Conservation (phyloP, 345 rosid species). For the Populus alba region DNA sequence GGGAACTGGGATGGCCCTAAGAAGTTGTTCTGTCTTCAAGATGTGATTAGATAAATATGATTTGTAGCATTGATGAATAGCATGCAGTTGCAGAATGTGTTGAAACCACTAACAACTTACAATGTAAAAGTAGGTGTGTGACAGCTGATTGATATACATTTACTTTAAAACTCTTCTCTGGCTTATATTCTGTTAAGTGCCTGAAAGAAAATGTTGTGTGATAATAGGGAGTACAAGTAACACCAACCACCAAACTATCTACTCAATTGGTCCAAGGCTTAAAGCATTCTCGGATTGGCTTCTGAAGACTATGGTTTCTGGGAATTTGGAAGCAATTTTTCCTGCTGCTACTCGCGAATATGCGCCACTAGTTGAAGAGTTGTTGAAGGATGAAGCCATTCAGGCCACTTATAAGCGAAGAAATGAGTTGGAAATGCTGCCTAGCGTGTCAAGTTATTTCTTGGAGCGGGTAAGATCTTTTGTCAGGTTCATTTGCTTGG, state of each 20-base stretch:
- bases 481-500: constrained; percentile 18
- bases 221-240: constrained; percentile 43
- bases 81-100: neutral
- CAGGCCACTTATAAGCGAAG: constrained; percentile 75
- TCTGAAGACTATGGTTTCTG: constrained; percentile 84
- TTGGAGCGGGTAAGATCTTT: constrained; percentile 67
- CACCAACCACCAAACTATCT: constrained; percentile 38
- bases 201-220: constrained; percentile 16
- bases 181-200: neutral
- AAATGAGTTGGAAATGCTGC: constrained; percentile 75
- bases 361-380: constrained; percentile 86
- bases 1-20: neutral
- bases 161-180: neutral
- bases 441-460: constrained; percentile 81
- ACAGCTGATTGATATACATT: neutral
- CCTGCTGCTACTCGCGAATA: constrained; percentile 98
- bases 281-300: constrained; percentile 95
- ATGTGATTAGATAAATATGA: neutral
- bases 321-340: constrained; percentile 78
- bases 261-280: constrained; percentile 77
- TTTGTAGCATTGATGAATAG: neutral
- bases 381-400: constrained; percentile 85
- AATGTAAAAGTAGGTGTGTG: neutral
- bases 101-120: neutral
- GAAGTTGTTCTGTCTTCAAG: neutral